Conservation (phyloP, 805 yeast genomes). For the Hanseniaspora clermontiae region DNA sequence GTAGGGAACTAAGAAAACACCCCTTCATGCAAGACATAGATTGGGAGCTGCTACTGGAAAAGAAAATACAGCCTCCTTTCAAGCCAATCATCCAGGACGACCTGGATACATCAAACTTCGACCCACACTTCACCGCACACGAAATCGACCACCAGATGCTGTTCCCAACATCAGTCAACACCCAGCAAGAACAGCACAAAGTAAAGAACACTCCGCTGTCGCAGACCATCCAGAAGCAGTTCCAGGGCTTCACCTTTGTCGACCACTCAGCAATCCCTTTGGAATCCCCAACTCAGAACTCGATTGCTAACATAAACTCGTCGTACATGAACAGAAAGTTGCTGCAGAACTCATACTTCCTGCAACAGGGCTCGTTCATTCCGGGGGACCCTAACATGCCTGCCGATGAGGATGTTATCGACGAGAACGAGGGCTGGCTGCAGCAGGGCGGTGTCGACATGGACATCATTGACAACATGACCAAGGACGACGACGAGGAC, state of each 20-base stretch:
- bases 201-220: slow-evolving; percentile 55
- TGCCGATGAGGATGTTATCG: slow-evolving; percentile 73
- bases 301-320: slow-evolving; percentile 11
- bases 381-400: slow-evolving; percentile 72
- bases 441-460: slow-evolving; percentile 14
- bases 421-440: slow-evolving; percentile 41
- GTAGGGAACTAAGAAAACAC: slow-evolving; percentile 82
- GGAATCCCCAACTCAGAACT: slow-evolving; percentile 32
- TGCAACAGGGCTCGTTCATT: slow-evolving; percentile 58
- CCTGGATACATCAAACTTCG: slow-evolving; percentile 91
- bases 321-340: slow-evolving; percentile 23
- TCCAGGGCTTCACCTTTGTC: slow-evolving; percentile 92
- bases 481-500: slow-evolving; percentile 19
- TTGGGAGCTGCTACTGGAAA: slow-evolving; percentile 67
- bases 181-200: not conserved
- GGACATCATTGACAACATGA: slow-evolving; percentile 16
- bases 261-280: slow-evolving; percentile 87
- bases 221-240: slow-evolving; percentile 91
- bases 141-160: slow-evolving; percentile 17
- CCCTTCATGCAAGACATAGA: slow-evolving; percentile 85
- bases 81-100: slow-evolving; percentile 86
- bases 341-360: slow-evolving; percentile 28
- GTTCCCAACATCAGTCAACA: not conserved
- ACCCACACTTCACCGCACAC: slow-evolving; percentile 79
- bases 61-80: slow-evolving; percentile 90